A percentile compares a stretch with the other conserved stretches of the same genome.
Evolutionary conservation across 345 rosid species (phyloP).

Genomic region (Citrus mangshanensis): DNA sequence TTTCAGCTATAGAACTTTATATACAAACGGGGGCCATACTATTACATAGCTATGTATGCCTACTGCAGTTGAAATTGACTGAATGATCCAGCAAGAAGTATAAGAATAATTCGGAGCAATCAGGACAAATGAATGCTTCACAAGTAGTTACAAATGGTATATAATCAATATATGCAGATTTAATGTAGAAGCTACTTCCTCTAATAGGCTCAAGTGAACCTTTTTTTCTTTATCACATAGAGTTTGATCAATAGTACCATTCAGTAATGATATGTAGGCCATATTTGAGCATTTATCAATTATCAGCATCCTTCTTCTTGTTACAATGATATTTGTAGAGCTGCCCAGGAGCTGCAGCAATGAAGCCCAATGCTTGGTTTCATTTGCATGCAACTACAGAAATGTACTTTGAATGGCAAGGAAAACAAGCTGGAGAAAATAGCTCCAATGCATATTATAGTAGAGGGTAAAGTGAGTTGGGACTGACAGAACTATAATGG

Average conservation of each 20-base stretch:
- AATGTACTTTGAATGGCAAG: not conserved
- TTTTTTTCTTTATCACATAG: not conserved
- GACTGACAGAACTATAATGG: not conserved
- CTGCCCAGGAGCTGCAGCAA: not conserved
- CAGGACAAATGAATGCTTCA: not conserved
- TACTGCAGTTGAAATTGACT: not conserved
- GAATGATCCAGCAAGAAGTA: not conserved
- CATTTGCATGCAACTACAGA: not conserved
- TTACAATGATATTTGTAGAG: not conserved
- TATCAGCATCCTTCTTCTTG: not conserved
- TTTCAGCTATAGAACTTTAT: not conserved
- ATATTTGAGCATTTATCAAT: not conserved
- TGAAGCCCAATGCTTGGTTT: not conserved
- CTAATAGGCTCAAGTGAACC: slow-evolving; percentile 5
- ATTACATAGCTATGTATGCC: not conserved
- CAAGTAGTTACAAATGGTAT: not conserved
- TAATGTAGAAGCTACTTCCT: slow-evolving; percentile 18
- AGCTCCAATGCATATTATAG: not conserved
- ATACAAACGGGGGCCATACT: not conserved
- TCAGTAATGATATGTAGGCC: not conserved
- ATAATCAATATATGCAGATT: slow-evolving; percentile 5
- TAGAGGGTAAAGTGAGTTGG: not conserved
- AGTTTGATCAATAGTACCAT: not conserved
- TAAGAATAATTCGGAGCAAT: not conserved
- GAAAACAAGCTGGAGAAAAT: not conserved